phyloP scores from a whole-genome alignment of 805 yeast genomes.

The Lipomyces anomalus region DNA sequence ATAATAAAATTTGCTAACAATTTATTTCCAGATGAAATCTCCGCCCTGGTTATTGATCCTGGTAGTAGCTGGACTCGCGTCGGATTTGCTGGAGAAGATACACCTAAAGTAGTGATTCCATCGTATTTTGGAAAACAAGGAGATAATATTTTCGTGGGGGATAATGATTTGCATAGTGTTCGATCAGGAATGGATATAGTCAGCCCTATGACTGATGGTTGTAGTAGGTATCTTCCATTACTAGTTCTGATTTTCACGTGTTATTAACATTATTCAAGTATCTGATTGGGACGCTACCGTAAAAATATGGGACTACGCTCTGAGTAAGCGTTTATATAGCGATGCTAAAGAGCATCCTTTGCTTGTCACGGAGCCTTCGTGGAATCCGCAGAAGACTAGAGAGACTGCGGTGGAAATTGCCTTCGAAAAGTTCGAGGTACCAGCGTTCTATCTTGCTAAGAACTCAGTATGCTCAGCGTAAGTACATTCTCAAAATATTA shows the following conservation, averaged over 20 bases:
- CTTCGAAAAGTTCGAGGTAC: constrained; percentile 68
- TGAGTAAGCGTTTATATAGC: constrained; percentile 44
- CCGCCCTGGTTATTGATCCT: constrained; percentile 86
- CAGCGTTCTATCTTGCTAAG: constrained; percentile 68
- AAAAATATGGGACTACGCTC: constrained; percentile 63
- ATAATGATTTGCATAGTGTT: constrained; percentile 39
- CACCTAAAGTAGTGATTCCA: constrained; percentile 70
- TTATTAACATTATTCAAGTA: constrained; percentile 13
- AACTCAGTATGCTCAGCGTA: constrained; percentile 61
- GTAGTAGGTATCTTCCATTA: constrained; percentile 11
- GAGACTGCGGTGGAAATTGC: constrained; percentile 61
- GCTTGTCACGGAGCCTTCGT: constrained; percentile 55
- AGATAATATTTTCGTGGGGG: constrained; percentile 34
- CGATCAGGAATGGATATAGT: constrained; percentile 32
- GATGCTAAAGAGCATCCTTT: constrained; percentile 61
- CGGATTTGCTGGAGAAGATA: constrained; percentile 91
- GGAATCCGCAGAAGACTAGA: constrained; percentile 60
- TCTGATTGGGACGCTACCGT: constrained; percentile 62
- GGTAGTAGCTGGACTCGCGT: constrained; percentile 78
- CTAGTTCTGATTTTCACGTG: background rate
- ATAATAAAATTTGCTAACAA: constrained; percentile 2
- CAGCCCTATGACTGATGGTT: constrained; percentile 35
- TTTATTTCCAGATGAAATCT: constrained; percentile 58
- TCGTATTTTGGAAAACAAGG: constrained; percentile 51
- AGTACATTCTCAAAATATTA: constrained; percentile 8